Evolutionary conservation across 805 yeast species (phyloP).

Genomic region (Hyphopichia homilentoma): DNA sequence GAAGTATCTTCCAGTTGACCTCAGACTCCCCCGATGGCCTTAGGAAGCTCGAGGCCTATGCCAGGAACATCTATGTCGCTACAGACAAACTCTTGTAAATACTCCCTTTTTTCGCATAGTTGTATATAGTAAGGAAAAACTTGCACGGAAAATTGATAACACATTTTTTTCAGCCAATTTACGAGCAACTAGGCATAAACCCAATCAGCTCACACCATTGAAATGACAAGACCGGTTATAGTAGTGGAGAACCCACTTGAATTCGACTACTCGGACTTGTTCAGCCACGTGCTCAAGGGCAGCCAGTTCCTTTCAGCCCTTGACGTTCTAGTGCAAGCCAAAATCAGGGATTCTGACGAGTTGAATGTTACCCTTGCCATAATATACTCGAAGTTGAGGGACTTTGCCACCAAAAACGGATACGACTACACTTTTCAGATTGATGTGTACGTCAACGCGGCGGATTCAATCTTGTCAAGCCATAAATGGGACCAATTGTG

Average conservation of each 20-base stretch:
- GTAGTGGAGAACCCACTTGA: conserved; percentile 11
- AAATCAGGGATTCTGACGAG: conserved; percentile 15
- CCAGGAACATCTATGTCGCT: conserved; percentile 8
- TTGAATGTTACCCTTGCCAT: conserved; percentile 26
- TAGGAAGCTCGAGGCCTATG: conserved; percentile 9
- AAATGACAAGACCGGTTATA: background rate
- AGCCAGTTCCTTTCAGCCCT: too few species aligned
- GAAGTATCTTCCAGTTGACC: conserved; percentile 13
- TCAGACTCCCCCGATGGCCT: conserved; percentile 9
- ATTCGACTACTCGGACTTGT: conserved; percentile 9
- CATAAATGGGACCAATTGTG: background rate
- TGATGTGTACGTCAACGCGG: conserved; percentile 24
- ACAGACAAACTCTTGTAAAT: background rate
- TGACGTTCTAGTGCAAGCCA: too few species aligned
- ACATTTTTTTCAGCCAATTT: background rate
- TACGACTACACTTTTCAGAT: conserved; percentile 24
- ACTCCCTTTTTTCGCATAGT: background rate
- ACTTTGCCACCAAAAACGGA: conserved; percentile 12
- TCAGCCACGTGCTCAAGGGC: conserved; percentile 5
- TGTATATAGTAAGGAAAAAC: conserved; percentile 1
- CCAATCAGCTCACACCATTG: background rate
- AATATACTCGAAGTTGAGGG: conserved; percentile 26
- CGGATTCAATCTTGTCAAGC: background rate
- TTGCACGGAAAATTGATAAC: background rate
- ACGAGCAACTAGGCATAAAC: background rate